Evolutionary conservation across 78 protist genomes (phyloP), one percentile per base, ranked within the genome.

Genomic region (Dictyostelium firmibasis): DNA sequence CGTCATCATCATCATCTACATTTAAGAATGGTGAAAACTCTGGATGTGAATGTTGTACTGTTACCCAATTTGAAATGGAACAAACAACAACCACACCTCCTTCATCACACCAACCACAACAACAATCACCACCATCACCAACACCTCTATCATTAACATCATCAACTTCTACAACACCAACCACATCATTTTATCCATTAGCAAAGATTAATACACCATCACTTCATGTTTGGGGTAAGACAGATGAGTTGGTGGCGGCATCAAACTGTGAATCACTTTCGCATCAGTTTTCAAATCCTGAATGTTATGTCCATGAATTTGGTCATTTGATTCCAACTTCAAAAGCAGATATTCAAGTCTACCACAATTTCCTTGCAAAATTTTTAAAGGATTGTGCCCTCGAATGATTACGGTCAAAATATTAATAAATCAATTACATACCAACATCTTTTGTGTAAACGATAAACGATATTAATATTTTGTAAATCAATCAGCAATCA

Each of bases 151-250:
- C 57, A 76, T 20, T 44, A 79, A 44, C 84, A 13, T 36, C 67
- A 44, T 36, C 67, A 78, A 57, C 84, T 25, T 18, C 83, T 72
- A 85, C 53, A 9, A 62, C 47, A 4, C 29, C 43, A 87, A 57
- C 76, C 2, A 23, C 81, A 57, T 33, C 33, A 57, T 23, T 23
- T 31, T 89, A 89, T 27, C 94, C 93, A 27, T 50, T 78, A 25
- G 16, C 41, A 53, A 89, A 89, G 38, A 89, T 89, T 43, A 29
- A 64, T 10, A 89, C 79, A 44, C 94, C 94, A 23, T 81, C 94
- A 10, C 82, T 89, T n/a, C 94, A 89, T 70, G 78, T 78, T 70
- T 89, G 94, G 94, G 94, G 94, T 38, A 89, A 89, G 25, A 69
- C 94, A 1, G 94, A 89, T 70, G 94, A 89, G 36, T 81, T 89